Conservation (phyloP, 306 rosid genomes). For the Arachis stenosperma region DNA sequence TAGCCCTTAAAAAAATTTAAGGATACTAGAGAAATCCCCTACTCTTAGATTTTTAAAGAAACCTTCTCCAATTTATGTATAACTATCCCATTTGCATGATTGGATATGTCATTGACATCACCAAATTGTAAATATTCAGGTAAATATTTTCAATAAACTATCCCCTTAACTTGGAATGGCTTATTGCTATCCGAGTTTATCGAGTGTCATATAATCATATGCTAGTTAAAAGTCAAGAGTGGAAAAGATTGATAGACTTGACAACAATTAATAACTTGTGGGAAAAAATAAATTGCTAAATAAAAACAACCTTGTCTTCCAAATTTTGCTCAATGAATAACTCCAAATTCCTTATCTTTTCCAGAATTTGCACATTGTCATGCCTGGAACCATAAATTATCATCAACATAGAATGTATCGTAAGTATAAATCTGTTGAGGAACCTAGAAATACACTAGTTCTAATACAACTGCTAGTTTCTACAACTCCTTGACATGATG, state of each 20-base stretch:
- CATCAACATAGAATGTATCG: slow-evolving; percentile 30
- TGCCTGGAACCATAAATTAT: slow-evolving; percentile 68
- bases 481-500: slow-evolving; percentile 24
- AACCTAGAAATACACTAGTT: slow-evolving; percentile 32
- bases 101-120: slow-evolving; percentile 11
- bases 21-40: no score
- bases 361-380: slow-evolving; percentile 86
- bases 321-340: slow-evolving; percentile 79
- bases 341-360: slow-evolving; percentile 89
- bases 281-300: slow-evolving; percentile 25
- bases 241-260: slow-evolving; percentile 8
- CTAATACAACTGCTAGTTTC: slow-evolving; percentile 22
- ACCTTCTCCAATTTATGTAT: not conserved
- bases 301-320: slow-evolving; percentile 78
- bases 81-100: slow-evolving; percentile 6
- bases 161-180: slow-evolving; percentile 3
- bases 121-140: slow-evolving; percentile 5
- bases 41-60: not conserved
- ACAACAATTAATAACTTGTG: slow-evolving; percentile 7
- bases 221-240: slow-evolving; percentile 17
- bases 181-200: slow-evolving; percentile 19
- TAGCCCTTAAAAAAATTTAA: no score
- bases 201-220: slow-evolving; percentile 22
- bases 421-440: slow-evolving; percentile 13
- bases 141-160: slow-evolving; percentile 23